Evolutionary conservation across 2,329 filamentous ascomycete genomes (phyloP).

Genomic region (Paradendryphiella salina): DNA sequence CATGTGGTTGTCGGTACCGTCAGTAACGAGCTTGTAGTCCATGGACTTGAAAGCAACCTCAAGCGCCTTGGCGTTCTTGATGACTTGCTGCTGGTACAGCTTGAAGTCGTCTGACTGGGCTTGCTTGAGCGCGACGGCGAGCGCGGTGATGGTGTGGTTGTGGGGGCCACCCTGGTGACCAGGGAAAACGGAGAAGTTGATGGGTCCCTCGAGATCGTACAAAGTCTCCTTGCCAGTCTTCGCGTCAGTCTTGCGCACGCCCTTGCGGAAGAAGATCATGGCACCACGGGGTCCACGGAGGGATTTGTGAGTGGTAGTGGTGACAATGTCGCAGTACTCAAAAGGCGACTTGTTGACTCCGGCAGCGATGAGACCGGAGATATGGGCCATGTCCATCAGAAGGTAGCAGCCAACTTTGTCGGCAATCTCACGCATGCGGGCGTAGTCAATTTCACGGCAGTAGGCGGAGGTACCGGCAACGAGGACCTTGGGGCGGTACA

Average conservation of each 20-base stretch:
- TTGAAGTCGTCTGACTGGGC: constrained; percentile 88
- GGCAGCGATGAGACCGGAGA: constrained; percentile 90
- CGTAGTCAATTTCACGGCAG: constrained; percentile 93
- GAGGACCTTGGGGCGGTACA: constrained; percentile 95
- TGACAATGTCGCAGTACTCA: constrained; percentile 87
- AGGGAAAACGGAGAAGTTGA: constrained; percentile 99
- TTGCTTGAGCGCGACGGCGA: constrained; percentile 94
- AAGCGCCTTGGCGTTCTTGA: constrained; percentile 90
- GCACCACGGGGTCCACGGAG: constrained; percentile 92
- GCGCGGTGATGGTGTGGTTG: constrained; percentile 98
- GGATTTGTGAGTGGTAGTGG: constrained; percentile 97
- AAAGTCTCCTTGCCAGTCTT: constrained; percentile 84
- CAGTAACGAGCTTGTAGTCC: constrained; percentile 91
- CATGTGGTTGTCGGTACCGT: constrained; percentile 97
- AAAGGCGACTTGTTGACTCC: constrained; percentile 92
- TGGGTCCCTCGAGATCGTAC: constrained; percentile 92
- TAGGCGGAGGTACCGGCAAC: constrained; percentile 95
- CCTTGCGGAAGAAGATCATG: constrained; percentile 98
- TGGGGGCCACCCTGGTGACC: constrained; percentile 98
- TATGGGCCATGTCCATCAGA: constrained; percentile 94
- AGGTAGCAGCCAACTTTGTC: constrained; percentile 93
- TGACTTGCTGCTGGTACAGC: constrained; percentile 88
- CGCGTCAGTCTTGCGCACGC: constrained; percentile 77
- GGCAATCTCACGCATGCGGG: constrained; percentile 84
- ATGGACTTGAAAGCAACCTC: constrained; percentile 68